Evolutionary conservation across 257 asterid genomes (phyloP).

Genomic region (Solanum clarkiae): DNA sequence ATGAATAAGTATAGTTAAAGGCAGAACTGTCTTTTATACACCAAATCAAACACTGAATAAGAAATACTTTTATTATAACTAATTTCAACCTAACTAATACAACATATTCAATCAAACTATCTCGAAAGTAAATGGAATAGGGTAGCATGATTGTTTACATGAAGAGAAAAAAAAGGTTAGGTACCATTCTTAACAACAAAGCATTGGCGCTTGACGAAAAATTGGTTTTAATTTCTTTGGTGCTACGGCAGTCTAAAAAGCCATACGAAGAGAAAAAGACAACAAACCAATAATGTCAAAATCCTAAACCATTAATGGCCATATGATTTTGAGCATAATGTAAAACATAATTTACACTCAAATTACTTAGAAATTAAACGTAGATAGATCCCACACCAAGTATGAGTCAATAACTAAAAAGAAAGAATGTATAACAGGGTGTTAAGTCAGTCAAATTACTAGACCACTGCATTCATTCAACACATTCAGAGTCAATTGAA

Average conservation of each 20-base stretch:
- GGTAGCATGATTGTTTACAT: background rate
- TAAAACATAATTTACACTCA: background rate
- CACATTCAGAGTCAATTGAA: background rate
- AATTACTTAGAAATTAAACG: background rate
- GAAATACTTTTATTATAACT: no score
- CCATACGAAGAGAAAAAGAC: background rate
- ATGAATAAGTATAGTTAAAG: no score
- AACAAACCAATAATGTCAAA: background rate
- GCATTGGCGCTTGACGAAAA: background rate
- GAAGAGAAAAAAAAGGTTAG: background rate
- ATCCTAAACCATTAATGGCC: background rate
- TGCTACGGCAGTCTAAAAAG: background rate
- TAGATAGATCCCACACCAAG: background rate
- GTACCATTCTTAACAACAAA: background rate
- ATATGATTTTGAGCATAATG: background rate
- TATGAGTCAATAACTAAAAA: background rate
- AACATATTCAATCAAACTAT: no score
- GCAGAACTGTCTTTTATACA: no score
- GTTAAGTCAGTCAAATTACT: background rate
- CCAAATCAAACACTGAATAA: no score
- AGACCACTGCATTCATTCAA: background rate
- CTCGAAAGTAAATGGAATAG: background rate
- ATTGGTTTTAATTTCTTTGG: background rate
- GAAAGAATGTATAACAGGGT: background rate
- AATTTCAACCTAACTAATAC: no score